Conservation (phyloP, 306 rosid genomes). For the Cicer arietinum region DNA sequence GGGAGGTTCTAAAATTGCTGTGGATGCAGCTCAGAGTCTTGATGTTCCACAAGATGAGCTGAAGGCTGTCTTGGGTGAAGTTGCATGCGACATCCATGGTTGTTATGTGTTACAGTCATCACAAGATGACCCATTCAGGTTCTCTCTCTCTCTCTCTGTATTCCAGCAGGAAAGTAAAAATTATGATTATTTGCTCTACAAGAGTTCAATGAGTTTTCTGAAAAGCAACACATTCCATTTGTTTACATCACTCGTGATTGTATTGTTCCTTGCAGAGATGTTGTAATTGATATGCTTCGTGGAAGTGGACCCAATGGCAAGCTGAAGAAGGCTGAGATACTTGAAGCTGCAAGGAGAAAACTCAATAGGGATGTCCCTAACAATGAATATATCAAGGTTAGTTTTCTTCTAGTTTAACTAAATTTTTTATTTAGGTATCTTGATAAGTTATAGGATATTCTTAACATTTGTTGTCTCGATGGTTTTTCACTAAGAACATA, state of each 20-base stretch:
- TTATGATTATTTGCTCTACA: not conserved
- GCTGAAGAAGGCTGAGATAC: conserved; percentile 74
- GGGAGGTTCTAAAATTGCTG: conserved; percentile 65
- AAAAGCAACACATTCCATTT: conserved; percentile 29
- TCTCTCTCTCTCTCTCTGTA: not conserved
- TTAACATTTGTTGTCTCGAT: not conserved
- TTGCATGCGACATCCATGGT: conserved; percentile 75
- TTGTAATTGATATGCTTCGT: conserved; percentile 76
- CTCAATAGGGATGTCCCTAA: conserved; percentile 65
- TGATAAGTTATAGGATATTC: not conserved
- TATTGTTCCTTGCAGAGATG: conserved; percentile 64
- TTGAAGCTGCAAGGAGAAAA: conserved; percentile 65
- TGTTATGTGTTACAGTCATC: conserved; percentile 72
- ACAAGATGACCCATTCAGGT: conserved; percentile 80
- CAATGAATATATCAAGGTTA: conserved; percentile 82
- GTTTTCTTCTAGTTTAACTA: conserved; percentile 23
- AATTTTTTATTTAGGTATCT: not conserved
- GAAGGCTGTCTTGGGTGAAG: conserved; percentile 63
- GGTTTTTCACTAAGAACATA: not conserved
- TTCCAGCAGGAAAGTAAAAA: not conserved
- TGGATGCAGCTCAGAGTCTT: conserved; percentile 63
- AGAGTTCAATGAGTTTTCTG: not conserved
- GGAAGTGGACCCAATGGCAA: conserved; percentile 64
- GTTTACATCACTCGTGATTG: conserved; percentile 23
- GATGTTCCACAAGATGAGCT: conserved; percentile 76